These are phyloP conservation scores for Ogataea hybrid DNA, from an alignment of 1,139 yeast genomes.

Conservation along the genomic window DNA sequence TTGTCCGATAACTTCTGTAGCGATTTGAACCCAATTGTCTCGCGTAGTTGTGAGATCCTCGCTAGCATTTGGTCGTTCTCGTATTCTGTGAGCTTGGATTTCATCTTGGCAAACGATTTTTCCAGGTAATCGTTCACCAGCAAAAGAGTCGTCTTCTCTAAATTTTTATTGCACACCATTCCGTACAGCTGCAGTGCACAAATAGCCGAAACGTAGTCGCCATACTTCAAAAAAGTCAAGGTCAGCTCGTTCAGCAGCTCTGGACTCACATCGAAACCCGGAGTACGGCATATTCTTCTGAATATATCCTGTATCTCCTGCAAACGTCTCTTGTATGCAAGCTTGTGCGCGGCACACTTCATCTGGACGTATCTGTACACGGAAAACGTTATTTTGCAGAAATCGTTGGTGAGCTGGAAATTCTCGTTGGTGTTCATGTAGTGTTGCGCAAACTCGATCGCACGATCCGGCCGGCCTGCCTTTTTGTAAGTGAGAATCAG, in stretches of 20 bases:
- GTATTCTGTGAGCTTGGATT: slow-evolving; percentile 14
- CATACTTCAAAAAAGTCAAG: slow-evolving; percentile 25
- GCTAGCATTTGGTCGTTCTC: slow-evolving; percentile 9
- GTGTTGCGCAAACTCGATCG: slow-evolving; percentile 24
- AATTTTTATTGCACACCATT: slow-evolving; percentile 8
- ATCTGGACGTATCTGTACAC: slow-evolving; percentile 18
- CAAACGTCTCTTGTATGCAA: slow-evolving; percentile 9
- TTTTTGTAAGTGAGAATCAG: slow-evolving; percentile 22
- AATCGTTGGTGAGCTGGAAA: slow-evolving; percentile 17
- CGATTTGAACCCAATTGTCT: slow-evolving; percentile 22
- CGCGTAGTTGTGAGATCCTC: slow-evolving; percentile 10
- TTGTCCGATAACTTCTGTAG: slow-evolving; percentile 14
- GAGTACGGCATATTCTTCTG: slow-evolving; percentile 15
- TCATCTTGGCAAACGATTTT: slow-evolving; percentile 24
- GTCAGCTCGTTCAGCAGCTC: slow-evolving; percentile 21
- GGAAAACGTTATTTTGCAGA: slow-evolving; percentile 16
- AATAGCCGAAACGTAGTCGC: slow-evolving; percentile 26
- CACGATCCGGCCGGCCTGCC: slow-evolving; percentile 23
- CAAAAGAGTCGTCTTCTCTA: slow-evolving; percentile 18
- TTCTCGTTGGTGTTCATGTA: slow-evolving; percentile 9
- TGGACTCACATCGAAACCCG: slow-evolving; percentile 20
- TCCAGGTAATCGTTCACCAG: slow-evolving; percentile 24
- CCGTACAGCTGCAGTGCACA: slow-evolving; percentile 29
- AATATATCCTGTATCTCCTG: slow-evolving; percentile 13
- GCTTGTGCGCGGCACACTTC: slow-evolving; percentile 2